Percentiles rank a stretch among this genome's conserved stretches.
Conservation (phyloP, 1,139 yeast species). For the Suhomyces atakaporum region DNA sequence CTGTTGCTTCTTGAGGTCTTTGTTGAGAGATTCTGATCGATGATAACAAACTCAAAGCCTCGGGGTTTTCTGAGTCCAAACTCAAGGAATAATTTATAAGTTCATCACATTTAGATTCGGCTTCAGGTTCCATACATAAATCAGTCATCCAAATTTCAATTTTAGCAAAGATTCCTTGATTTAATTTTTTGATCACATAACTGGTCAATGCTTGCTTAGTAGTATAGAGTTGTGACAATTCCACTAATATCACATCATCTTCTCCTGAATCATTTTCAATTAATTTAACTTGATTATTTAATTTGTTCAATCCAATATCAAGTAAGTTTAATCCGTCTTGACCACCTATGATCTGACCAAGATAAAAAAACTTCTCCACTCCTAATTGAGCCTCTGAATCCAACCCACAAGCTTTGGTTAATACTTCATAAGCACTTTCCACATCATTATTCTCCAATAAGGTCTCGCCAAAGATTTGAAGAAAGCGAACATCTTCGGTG, state of each 20-base stretch:
- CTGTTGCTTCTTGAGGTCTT: slow-evolving; percentile 66
- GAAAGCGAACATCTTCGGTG: slow-evolving; percentile 33
- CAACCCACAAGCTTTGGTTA: slow-evolving; percentile 62
- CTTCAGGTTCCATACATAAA: slow-evolving; percentile 89
- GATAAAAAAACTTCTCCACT: slow-evolving; percentile 78
- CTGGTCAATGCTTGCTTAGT: slow-evolving; percentile 28
- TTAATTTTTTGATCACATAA: slow-evolving; percentile 54
- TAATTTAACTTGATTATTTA: slow-evolving; percentile 44
- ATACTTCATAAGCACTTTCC: slow-evolving; percentile 70
- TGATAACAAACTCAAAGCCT: slow-evolving; percentile 78
- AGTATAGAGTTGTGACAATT: slow-evolving; percentile 30
- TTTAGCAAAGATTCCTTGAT: slow-evolving; percentile 79
- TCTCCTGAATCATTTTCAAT: slow-evolving; percentile 27
- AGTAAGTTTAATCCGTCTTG: slow-evolving; percentile 67
- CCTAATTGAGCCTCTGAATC: slow-evolving; percentile 70
- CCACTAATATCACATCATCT: slow-evolving; percentile 29
- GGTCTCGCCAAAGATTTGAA: slow-evolving; percentile 65
- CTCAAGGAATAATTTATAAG: slow-evolving; percentile 66
- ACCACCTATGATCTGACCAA: slow-evolving; percentile 92
- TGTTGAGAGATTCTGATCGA: slow-evolving; percentile 92
- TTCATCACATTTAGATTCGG: slow-evolving; percentile 78
- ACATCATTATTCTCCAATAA: slow-evolving; percentile 77
- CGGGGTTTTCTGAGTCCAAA: slow-evolving; percentile 66
- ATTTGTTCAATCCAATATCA: slow-evolving; percentile 60
- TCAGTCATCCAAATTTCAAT: slow-evolving; percentile 99